Evolutionary conservation across 306 rosid species (phyloP).

Genomic region (Begonia masoniana): DNA sequence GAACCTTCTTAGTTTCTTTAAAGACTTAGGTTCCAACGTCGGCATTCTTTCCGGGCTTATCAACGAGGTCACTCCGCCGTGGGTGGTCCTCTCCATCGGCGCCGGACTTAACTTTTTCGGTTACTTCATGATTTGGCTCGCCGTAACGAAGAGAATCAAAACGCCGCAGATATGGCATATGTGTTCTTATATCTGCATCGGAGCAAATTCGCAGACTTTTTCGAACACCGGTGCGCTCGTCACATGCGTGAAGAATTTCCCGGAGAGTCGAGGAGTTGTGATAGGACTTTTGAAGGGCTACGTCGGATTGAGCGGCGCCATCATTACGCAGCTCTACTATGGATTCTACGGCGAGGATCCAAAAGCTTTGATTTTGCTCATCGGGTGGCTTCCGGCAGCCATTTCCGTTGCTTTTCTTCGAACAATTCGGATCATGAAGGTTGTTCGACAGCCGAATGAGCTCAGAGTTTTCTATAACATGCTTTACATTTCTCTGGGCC

Average conservation of each 20-base stretch:
- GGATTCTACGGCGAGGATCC: slow-evolving; percentile 16
- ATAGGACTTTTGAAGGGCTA: slow-evolving; percentile 74
- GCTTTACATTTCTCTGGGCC: slow-evolving; percentile 14
- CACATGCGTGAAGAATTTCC: slow-evolving; percentile 65
- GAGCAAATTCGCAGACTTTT: slow-evolving; percentile 13
- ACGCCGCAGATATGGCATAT: slow-evolving; percentile 8
- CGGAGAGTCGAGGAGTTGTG: slow-evolving; percentile 52
- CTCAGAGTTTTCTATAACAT: slow-evolving; percentile 16
- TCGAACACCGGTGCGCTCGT: slow-evolving; percentile 54
- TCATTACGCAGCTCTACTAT: slow-evolving; percentile 21
- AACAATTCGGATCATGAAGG: slow-evolving; percentile 11
- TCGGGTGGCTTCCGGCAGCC: slow-evolving; percentile 23
- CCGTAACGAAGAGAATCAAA: slow-evolving; percentile 2
- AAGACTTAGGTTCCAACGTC: slow-evolving; percentile 12
- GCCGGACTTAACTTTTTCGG: slow-evolving; percentile 9
- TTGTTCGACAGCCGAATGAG: slow-evolving; percentile 12
- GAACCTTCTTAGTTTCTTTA: slow-evolving; percentile 9
- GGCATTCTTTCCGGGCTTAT: slow-evolving; percentile 11
- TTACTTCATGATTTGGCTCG: slow-evolving; percentile 15
- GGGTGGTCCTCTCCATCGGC: slow-evolving; percentile 13
- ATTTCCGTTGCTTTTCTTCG: slow-evolving; percentile 12
- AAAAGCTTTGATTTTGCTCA: slow-evolving; percentile 15
- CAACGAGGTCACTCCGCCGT: slow-evolving; percentile 14
- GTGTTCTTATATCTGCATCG: slow-evolving; percentile 11
- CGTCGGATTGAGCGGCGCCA: slow-evolving; percentile 35